phyloP scores from a whole-genome alignment of 1,139 yeast species.

The Kluyveromyces marxianus region DNA sequence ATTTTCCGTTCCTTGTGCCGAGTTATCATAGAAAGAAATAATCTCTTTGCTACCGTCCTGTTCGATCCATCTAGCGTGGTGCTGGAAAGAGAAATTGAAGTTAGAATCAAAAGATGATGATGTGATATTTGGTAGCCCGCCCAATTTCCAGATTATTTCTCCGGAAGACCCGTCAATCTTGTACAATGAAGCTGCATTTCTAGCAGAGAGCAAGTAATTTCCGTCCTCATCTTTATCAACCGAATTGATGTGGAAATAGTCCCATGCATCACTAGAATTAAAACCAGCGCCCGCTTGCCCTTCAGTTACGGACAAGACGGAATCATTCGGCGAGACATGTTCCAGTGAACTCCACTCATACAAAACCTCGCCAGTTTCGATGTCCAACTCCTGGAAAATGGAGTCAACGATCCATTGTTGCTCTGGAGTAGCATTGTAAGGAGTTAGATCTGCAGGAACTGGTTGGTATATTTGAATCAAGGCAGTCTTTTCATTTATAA shows the following conservation, averaged over 20 bases:
- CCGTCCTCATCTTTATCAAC: slow-evolving; percentile 32
- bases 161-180: background rate
- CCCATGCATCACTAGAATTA: slow-evolving; percentile 36
- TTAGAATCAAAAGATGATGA: slow-evolving; percentile 23
- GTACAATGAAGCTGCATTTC: background rate
- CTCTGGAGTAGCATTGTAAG: slow-evolving; percentile 23
- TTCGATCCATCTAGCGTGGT: slow-evolving; percentile 33
- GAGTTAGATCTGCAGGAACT: slow-evolving; percentile 26
- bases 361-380: slow-evolving; percentile 33
- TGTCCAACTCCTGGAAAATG: slow-evolving; percentile 34
- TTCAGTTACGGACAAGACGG: slow-evolving; percentile 23
- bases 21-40: slow-evolving; percentile 35
- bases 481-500: slow-evolving; percentile 29
- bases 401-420: slow-evolving; percentile 35
- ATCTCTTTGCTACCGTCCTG: slow-evolving; percentile 28
- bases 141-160: slow-evolving; percentile 15
- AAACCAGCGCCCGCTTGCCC: slow-evolving; percentile 32
- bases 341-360: slow-evolving; percentile 37
- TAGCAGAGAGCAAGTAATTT: background rate
- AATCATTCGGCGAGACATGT: slow-evolving; percentile 33
- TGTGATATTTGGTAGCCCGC: slow-evolving; percentile 34
- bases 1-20: slow-evolving; percentile 35
- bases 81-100: slow-evolving; percentile 34
- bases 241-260: slow-evolving; percentile 38
- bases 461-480: slow-evolving; percentile 33